Base-by-base conservation (phyloP, 2,329 filamentous ascomycete species). In the Claviceps humidiphila region DNA sequence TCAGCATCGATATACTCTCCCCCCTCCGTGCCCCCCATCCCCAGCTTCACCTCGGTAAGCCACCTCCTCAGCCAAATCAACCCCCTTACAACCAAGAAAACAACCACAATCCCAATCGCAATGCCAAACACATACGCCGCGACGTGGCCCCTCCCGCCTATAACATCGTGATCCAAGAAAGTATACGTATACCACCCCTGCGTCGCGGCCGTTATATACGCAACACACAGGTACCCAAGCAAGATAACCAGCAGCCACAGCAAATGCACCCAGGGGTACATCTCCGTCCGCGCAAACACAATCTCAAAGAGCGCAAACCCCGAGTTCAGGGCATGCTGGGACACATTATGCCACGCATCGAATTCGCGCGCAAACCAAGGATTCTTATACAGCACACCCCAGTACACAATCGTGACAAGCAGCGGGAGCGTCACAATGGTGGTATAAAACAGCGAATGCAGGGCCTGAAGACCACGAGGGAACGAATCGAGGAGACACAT, bases 241-340 rank as follows among this genome's bases (percentile, higher is more conserved):
- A 94, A 74, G 6, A 93, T 66, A n/a, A 88, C 53, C 56, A 90
- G 67, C 14, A 90, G 71, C 62, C 80, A 82, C 14, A 78, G 66
- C n/a, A 88, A 65, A 61, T 89, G 82, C 22, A 85, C 67, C 69
- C 78, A 82, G 7, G 62, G 68, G 26, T 78, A 74, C 11, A 80
- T 77, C 6, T 72, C 70, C 3, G 84, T 86, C 41, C 86, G 75
- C 2, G 87, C 74, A 38, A 93, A 58, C 22, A 84, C 26, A 58
- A 93, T 76, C 68, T 94, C 87, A 60, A 89, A 77, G n/a, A 90
- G 71, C 1, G 85, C 85, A 64, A 87, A 89, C 50, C 74, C 64
- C 47, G 78, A 76, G 71, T 94, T 94, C 51, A 94, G 68, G 20
- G 72, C 83, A 67, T 95, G 89, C 66, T 87, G 76, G 42, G 83